These are phyloP conservation scores for Inonotus hispidus DNA, from an alignment of 1,284 basidiomycete species.

Conservation along the genomic window DNA sequence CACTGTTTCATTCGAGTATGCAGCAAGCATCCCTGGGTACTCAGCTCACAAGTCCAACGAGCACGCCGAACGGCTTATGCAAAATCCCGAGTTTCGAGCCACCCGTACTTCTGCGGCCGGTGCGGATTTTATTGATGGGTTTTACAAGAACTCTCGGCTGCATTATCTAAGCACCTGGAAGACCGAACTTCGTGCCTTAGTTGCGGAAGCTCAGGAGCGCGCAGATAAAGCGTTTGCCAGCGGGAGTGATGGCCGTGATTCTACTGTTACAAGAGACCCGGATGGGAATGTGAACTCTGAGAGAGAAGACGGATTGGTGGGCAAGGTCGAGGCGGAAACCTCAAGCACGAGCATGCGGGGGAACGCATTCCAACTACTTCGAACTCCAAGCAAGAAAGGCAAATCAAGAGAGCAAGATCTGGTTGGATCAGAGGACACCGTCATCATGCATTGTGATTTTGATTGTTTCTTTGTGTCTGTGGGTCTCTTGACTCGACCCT, in stretches of 20 bases:
- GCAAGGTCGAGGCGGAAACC: conserved; percentile 4
- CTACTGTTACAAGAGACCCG: conserved; percentile 21
- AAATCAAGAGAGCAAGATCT: conserved; percentile 42
- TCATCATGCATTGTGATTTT: conserved; percentile 94
- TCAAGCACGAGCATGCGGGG: conserved; percentile 49
- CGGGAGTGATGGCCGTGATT: conserved; percentile 18
- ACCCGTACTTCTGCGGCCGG: conserved; percentile 80
- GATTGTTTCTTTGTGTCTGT: conserved; percentile 97
- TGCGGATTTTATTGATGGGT: conserved; percentile 83
- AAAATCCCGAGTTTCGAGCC: conserved; percentile 77
- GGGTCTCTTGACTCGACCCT: conserved; percentile 72
- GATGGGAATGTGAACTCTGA: conserved; percentile 19
- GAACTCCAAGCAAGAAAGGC: conserved; percentile 45
- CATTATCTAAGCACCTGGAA: conserved; percentile 95
- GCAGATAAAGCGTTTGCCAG: conserved; percentile 41
- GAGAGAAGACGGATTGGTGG: conserved; percentile 9
- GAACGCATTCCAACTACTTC: conserved; percentile 40
- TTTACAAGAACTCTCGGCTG: conserved; percentile 87
- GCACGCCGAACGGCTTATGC: conserved; percentile 70
- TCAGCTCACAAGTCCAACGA: conserved; percentile 62
- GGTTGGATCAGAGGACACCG: conserved; percentile 42
- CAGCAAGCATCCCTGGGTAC: conserved; percentile 51
- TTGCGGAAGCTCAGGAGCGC: conserved; percentile 71
- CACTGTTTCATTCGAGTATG: conserved; percentile 35
- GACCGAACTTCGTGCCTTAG: conserved; percentile 77